Percentiles rank a stretch among this genome's conserved stretches.
phyloP scores from a whole-genome alignment of 2,329 filamentous ascomycete species.

The Chaetothyriales sp. region DNA sequence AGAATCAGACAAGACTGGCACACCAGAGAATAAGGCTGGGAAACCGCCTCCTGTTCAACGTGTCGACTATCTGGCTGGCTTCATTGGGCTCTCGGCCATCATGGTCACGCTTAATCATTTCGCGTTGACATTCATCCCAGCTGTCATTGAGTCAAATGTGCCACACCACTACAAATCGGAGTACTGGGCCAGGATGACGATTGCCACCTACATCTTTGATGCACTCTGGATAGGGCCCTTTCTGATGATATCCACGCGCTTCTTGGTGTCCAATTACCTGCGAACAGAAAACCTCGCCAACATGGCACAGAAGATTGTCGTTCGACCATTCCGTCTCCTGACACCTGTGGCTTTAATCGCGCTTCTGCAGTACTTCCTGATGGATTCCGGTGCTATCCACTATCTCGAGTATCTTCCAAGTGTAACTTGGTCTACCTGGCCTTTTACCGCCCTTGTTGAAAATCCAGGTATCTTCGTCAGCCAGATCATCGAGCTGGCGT shows the following conservation, averaged over 20 bases:
- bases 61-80: constrained; percentile 35
- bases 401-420: constrained; percentile 34
- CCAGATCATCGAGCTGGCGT: constrained; percentile 33
- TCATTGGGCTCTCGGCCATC: constrained; percentile 32
- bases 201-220: constrained; percentile 33
- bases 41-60: constrained; percentile 17
- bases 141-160: constrained; percentile 25
- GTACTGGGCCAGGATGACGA: constrained; percentile 28
- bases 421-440: constrained; percentile 36
- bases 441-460: constrained; percentile 28
- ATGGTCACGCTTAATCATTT: constrained; percentile 35
- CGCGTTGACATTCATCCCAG: constrained; percentile 31
- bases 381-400: constrained; percentile 31
- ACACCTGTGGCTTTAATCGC: constrained; percentile 33
- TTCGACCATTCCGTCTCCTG: constrained; percentile 33
- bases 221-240: constrained; percentile 37
- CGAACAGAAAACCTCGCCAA: constrained; percentile 29
- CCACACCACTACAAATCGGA: constrained; percentile 29
- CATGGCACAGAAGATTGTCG: constrained; percentile 32
- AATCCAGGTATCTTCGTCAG: constrained; percentile 33
- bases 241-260: constrained; percentile 36
- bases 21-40: constrained; percentile 1
- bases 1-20: neutral
- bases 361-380: constrained; percentile 34
- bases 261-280: constrained; percentile 31